Percentiles rank a stretch among this genome's conserved stretches.
phyloP scores from a whole-genome alignment of 495 filamentous ascomycete species.

The Neurospora africana region DNA sequence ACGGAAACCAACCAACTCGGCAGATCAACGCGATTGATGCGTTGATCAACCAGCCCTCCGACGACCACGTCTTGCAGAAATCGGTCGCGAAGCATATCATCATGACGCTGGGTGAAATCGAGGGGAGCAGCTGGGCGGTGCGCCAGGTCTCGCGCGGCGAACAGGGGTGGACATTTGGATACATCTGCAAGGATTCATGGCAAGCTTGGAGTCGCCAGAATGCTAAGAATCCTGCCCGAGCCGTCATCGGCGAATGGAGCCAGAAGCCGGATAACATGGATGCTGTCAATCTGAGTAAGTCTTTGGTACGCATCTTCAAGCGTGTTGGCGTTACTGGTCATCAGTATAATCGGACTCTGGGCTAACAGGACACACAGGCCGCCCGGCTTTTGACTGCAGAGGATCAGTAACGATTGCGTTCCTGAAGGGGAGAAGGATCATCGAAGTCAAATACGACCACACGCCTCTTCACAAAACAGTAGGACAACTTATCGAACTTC shows the following conservation, averaged over 20 bases:
- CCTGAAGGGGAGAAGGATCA: constrained; percentile 23
- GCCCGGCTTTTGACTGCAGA: constrained; percentile 41
- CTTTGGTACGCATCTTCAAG: neutral
- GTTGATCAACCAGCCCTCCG: constrained; percentile 30
- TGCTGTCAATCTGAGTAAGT: constrained; percentile 28
- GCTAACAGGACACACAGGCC: constrained; percentile 17
- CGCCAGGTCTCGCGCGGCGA: constrained; percentile 27
- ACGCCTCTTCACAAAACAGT: constrained; percentile 38
- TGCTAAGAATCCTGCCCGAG: constrained; percentile 24
- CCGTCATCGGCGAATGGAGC: constrained; percentile 32
- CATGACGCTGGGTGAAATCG: constrained; percentile 22
- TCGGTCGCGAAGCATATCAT: constrained; percentile 32
- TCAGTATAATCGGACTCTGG: neutral
- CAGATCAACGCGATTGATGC: constrained; percentile 26
- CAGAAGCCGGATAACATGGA: constrained; percentile 23
- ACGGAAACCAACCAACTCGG: constrained; percentile 5
- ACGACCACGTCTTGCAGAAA: constrained; percentile 33
- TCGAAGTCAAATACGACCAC: constrained; percentile 38
- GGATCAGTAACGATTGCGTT: constrained; percentile 35
- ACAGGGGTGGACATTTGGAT: constrained; percentile 38
- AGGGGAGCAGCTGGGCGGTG: constrained; percentile 33
- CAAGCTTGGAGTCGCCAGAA: constrained; percentile 34
- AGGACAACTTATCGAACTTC: constrained; percentile 27
- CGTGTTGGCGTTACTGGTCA: neutral
- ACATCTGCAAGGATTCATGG: constrained; percentile 39